Percentiles rank a stretch among this genome's conserved stretches.
Conservation (phyloP, 106 monocot species). For the Narthecium ossifragum region DNA sequence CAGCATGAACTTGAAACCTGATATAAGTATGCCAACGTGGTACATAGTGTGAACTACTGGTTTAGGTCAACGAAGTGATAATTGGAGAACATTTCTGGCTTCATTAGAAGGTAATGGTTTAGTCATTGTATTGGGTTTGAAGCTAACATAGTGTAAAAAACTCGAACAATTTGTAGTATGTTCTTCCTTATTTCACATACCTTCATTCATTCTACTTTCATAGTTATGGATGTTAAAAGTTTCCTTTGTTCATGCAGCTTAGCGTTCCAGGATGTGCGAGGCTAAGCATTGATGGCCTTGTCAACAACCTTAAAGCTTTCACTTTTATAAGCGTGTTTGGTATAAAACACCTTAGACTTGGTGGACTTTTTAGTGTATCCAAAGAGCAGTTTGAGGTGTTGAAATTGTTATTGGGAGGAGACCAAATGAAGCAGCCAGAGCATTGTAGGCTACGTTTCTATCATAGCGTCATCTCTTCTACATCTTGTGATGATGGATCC, state of each 20-base stretch:
- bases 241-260: slow-evolving; percentile 30
- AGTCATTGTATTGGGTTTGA: background rate
- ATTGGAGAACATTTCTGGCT: no score
- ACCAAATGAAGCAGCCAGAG: slow-evolving; percentile 8
- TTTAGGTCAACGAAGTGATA: background rate
- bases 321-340: slow-evolving; percentile 14
- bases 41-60: no score
- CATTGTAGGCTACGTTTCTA: slow-evolving; percentile 22
- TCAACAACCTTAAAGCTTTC: slow-evolving; percentile 36
- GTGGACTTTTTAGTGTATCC: slow-evolving; percentile 24
- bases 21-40: no score
- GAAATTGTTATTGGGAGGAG: slow-evolving; percentile 13
- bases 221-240: background rate
- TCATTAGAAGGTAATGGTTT: no score
- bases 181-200: background rate
- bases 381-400: slow-evolving; percentile 35
- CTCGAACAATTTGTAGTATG: no score
- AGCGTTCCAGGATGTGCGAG: slow-evolving; percentile 30
- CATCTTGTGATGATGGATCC: slow-evolving; percentile 24
- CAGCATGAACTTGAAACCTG: no score
- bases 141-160: no score
- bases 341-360: slow-evolving; percentile 36
- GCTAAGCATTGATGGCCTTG: slow-evolving; percentile 32
- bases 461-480: slow-evolving; percentile 17
- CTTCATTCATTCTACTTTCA: background rate